Evolutionary conservation across 768 basidiomycete genomes (phyloP).

Genomic region (Russula olivacea): DNA sequence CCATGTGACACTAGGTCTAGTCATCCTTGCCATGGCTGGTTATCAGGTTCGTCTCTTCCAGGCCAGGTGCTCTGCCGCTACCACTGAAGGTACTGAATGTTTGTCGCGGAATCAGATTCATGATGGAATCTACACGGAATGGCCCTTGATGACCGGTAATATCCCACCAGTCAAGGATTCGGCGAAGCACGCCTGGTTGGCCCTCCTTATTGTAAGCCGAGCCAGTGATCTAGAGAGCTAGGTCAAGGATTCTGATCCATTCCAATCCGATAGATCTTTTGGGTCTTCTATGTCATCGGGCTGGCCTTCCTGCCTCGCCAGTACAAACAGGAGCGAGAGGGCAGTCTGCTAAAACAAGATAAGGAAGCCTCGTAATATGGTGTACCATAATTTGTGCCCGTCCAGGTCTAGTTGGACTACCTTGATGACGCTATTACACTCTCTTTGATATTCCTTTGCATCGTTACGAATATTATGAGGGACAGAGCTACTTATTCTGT

Average conservation of each 20-base stretch:
- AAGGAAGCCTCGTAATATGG: not conserved
- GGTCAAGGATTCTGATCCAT: not conserved
- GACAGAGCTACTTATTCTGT: not conserved
- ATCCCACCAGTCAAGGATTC: conserved; percentile 7
- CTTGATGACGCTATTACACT: not conserved
- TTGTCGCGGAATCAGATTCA: conserved; percentile 1
- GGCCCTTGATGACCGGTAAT: conserved; percentile 21
- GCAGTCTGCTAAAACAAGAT: conserved; percentile 5
- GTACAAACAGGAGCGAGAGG: conserved; percentile 14
- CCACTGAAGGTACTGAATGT: not conserved
- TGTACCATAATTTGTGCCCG: not conserved
- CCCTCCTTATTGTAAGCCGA: conserved; percentile 17
- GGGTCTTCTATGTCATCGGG: conserved; percentile 13
- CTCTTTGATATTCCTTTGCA: not conserved
- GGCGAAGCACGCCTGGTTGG: conserved; percentile 18
- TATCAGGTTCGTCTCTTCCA: conserved; percentile 35
- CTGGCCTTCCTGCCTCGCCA: conserved; percentile 15
- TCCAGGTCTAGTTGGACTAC: not conserved
- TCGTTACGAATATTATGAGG: not conserved
- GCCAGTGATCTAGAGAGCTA: not conserved
- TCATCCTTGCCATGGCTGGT: conserved; percentile 48
- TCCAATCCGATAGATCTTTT: conserved; percentile 9
- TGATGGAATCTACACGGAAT: conserved; percentile 20
- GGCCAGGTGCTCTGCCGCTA: conserved; percentile 1
- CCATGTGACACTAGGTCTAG: conserved; percentile 45